A percentile compares a stretch with the other conserved stretches of the same genome.
Evolutionary conservation across 1,284 basidiomycete species (phyloP).

Genomic region (Naganishia albida): DNA sequence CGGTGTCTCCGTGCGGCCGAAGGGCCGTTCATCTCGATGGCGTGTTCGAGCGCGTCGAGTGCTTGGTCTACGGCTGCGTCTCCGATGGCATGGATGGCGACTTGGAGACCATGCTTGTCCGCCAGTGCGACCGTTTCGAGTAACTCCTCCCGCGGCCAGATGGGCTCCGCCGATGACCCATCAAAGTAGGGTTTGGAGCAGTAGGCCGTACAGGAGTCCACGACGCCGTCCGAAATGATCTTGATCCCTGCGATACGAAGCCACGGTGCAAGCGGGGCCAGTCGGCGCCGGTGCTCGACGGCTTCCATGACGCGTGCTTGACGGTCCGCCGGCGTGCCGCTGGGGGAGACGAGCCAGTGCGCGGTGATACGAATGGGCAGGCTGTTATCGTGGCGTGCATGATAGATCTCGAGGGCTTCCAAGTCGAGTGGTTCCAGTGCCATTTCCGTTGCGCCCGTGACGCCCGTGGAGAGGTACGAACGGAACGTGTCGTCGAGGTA

Average conservation of each 20-base stretch:
- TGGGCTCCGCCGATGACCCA: slow-evolving; percentile 37
- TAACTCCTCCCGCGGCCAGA: slow-evolving; percentile 40
- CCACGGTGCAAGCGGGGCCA: slow-evolving; percentile 34
- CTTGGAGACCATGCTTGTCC: slow-evolving; percentile 40
- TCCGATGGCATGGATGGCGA: slow-evolving; percentile 43
- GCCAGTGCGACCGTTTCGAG: slow-evolving; percentile 37
- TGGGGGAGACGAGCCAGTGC: slow-evolving; percentile 38
- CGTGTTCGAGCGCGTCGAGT: slow-evolving; percentile 40
- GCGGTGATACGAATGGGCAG: slow-evolving; percentile 38
- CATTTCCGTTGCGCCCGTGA: slow-evolving; percentile 43
- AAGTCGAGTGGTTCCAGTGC: slow-evolving; percentile 39
- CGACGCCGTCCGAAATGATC: slow-evolving; percentile 43
- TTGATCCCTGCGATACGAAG: slow-evolving; percentile 43
- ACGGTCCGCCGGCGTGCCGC: slow-evolving; percentile 36
- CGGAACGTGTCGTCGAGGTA: slow-evolving; percentile 36
- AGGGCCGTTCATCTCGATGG: slow-evolving; percentile 35
- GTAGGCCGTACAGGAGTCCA: slow-evolving; percentile 43
- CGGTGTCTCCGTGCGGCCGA: slow-evolving; percentile 34
- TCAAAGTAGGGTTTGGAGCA: slow-evolving; percentile 40
- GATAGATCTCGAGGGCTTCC: slow-evolving; percentile 38
- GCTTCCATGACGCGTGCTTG: slow-evolving; percentile 34
- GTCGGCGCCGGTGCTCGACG: slow-evolving; percentile 35
- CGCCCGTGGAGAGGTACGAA: slow-evolving; percentile 38
- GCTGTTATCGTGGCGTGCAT: slow-evolving; percentile 26
- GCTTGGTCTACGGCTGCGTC: slow-evolving; percentile 42